Evolutionary conservation across 108 stramenopile genomes (phyloP).

Genomic region (Ochromonas danica): DNA sequence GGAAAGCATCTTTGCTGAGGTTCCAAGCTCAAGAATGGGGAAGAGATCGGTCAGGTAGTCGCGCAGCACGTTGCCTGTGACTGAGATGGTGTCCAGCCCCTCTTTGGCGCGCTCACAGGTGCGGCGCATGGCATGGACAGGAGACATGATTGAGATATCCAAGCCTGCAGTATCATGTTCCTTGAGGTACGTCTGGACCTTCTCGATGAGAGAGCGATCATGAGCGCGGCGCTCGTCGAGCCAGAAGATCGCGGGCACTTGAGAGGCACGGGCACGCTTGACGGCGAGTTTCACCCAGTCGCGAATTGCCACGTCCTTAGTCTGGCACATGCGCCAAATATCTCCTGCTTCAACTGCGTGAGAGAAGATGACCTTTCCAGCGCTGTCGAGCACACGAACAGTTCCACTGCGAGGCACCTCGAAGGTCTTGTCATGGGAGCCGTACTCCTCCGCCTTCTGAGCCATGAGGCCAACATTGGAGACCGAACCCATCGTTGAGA

Average conservation of each 20-base stretch:
- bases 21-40: conserved; percentile 86
- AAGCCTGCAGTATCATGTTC: conserved; percentile 77
- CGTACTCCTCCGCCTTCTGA: conserved; percentile 87
- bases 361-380: conserved; percentile 61
- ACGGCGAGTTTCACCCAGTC: conserved; percentile 89
- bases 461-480: conserved; percentile 88
- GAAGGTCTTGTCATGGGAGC: conserved; percentile 88
- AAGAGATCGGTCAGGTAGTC: conserved; percentile 86
- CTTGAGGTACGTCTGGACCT: conserved; percentile 76
- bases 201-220: conserved; percentile 73
- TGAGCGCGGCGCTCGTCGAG: conserved; percentile 82
- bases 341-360: conserved; percentile 78
- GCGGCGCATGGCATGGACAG: conserved; percentile 75
- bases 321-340: conserved; percentile 89
- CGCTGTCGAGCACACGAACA: conserved; percentile 69
- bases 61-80: conserved; percentile 89
- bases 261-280: conserved; percentile 70
- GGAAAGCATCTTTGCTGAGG: conserved; percentile 89
- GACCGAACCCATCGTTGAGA: conserved; percentile 72
- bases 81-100: conserved; percentile 82
- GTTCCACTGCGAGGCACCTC: conserved; percentile 67
- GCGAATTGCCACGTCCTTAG: conserved; percentile 80
- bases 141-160: conserved; percentile 83
- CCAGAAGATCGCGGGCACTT: conserved; percentile 79
- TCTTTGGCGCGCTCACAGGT: conserved; percentile 78